Conservation (phyloP, 208 protist genomes). For the Lotmaria passim region DNA sequence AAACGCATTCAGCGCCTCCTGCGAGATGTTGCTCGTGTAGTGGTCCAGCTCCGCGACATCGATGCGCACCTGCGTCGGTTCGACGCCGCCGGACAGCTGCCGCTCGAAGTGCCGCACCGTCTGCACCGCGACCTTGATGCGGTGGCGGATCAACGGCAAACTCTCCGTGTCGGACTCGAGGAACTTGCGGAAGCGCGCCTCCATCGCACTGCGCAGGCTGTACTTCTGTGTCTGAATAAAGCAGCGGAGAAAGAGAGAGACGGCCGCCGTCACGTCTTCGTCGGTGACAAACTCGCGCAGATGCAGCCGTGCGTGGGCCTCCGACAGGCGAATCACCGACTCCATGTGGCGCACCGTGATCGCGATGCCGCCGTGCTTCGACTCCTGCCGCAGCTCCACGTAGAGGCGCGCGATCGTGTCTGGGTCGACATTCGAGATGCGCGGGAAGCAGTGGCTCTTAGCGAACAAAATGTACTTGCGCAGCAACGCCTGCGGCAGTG, state of each 20-base stretch:
- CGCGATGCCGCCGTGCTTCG: slow-evolving; percentile 92
- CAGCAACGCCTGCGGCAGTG: slow-evolving; percentile 95
- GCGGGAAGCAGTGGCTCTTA: slow-evolving; percentile 90
- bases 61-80: slow-evolving; percentile 79
- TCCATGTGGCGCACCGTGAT: slow-evolving; percentile 99
- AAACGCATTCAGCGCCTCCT: slow-evolving; percentile 79
- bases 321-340: slow-evolving; percentile 98
- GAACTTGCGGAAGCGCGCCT: slow-evolving; percentile 87
- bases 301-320: slow-evolving; percentile 98
- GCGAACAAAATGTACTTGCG: slow-evolving; percentile 99
- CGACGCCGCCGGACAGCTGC: slow-evolving; percentile 77
- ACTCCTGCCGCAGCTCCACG: slow-evolving; percentile 96
- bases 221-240: slow-evolving; percentile 98
- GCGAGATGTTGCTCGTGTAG: slow-evolving; percentile 81
- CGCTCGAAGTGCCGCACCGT: slow-evolving; percentile 86
- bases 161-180: slow-evolving; percentile 87
- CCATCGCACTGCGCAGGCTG: slow-evolving; percentile 89
- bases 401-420: slow-evolving; percentile 97
- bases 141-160: slow-evolving; percentile 87
- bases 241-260: slow-evolving; percentile 97
- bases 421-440: slow-evolving; percentile 92
- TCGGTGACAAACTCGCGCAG: slow-evolving; percentile 96
- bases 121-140: slow-evolving; percentile 82
- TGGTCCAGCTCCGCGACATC: slow-evolving; percentile 81
- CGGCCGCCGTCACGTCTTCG: slow-evolving; percentile 98